These are phyloP conservation scores for Platanus orientalis DNA, from an alignment of 164 flowering plant genomes.

Conservation along the genomic window DNA sequence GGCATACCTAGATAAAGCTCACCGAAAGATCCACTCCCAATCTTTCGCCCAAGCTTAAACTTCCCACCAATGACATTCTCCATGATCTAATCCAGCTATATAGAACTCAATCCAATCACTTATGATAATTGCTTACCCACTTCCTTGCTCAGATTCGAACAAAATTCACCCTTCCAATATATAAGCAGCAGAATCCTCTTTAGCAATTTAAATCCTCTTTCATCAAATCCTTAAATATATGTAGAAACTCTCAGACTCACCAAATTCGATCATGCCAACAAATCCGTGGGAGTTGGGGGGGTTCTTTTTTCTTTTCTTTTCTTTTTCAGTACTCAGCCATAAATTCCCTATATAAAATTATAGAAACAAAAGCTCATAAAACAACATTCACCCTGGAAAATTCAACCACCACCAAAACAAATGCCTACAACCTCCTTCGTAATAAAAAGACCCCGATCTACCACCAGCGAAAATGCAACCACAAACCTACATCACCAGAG, in stretches of 20 bases:
- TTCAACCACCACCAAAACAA: neutral
- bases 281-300: no score
- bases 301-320: no score
- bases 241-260: neutral
- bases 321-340: neutral
- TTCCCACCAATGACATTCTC: constrained; percentile 26
- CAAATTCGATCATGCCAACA: neutral
- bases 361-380: neutral
- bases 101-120: neutral
- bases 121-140: neutral
- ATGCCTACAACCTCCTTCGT: neutral
- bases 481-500: neutral
- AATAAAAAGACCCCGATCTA: constrained; percentile 1
- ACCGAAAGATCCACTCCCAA: no score
- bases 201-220: neutral
- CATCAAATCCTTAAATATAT: constrained; percentile 5
- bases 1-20: constrained; percentile 59
- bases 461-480: neutral
- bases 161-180: no score
- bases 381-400: neutral
- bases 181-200: neutral
- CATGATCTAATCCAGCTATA: constrained; percentile 32
- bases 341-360: neutral
- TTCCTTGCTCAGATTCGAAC: constrained; percentile 10
- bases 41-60: constrained; percentile 19